These are phyloP conservation scores for Musa acuminata DNA, from an alignment of 176 grass and related monocot species.

Conservation along the genomic window DNA sequence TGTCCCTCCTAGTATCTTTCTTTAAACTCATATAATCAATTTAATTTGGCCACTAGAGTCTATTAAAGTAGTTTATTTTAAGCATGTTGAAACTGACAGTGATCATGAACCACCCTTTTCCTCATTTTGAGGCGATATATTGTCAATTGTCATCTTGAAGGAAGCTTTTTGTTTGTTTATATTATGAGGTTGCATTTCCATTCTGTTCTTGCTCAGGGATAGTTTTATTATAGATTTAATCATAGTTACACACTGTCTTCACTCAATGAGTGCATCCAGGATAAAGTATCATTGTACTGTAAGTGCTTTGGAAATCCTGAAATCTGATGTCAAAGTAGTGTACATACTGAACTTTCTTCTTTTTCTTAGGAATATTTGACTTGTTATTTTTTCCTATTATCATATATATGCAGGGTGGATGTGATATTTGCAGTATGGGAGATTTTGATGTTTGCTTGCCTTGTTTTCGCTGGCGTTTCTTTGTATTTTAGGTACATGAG, in stretches of 20 bases:
- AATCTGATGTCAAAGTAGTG: not conserved
- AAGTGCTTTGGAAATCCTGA: not conserved
- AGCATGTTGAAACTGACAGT: too few relatives aligned
- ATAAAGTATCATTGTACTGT: not conserved
- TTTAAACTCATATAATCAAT: too few relatives aligned
- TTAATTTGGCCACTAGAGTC: too few relatives aligned
- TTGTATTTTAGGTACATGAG: conserved; percentile 33
- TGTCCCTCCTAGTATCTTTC: too few relatives aligned
- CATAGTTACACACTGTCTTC: not conserved
- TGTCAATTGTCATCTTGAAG: not conserved
- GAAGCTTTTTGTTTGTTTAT: not conserved
- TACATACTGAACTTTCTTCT: not conserved
- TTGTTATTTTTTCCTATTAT: conserved; percentile 6
- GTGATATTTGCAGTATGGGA: conserved; percentile 20
- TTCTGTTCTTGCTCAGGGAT: not conserved
- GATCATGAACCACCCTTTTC: too few relatives aligned
- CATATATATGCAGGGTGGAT: conserved; percentile 35
- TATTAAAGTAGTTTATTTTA: too few relatives aligned
- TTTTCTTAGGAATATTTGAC: conserved; percentile 4
- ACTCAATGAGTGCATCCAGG: not conserved
- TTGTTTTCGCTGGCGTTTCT: conserved; percentile 31
- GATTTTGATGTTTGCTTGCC: conserved; percentile 22
- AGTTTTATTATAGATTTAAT: not conserved
- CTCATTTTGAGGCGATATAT: not conserved
- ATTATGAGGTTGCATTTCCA: not conserved